These are phyloP conservation scores for Ustilago tritici DNA, from an alignment of 1,284 basidiomycete genomes.

Conservation along the genomic window DNA sequence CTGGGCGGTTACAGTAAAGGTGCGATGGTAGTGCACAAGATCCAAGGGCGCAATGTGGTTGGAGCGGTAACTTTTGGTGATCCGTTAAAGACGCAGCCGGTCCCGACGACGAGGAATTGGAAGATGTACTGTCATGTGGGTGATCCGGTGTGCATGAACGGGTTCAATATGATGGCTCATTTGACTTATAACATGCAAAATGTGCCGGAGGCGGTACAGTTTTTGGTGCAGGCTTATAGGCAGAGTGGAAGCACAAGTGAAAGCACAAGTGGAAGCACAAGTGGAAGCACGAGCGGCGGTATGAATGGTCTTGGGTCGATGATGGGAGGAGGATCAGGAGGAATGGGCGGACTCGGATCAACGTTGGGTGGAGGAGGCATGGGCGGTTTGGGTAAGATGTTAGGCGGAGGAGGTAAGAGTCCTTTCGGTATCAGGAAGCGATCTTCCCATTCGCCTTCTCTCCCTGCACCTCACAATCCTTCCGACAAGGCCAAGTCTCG, in stretches of 20 bases:
- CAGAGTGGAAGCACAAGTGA: slow-evolving; percentile 11
- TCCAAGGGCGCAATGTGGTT: slow-evolving; percentile 22
- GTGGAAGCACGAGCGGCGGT: slow-evolving; percentile 1
- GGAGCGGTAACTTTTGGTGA: slow-evolving; percentile 48
- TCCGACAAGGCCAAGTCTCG: neutral
- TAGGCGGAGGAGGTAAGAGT: neutral
- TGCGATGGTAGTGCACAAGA: slow-evolving; percentile 36
- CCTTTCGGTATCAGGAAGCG: slow-evolving; percentile 2
- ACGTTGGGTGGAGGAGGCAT: slow-evolving; percentile 9
- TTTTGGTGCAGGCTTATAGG: slow-evolving; percentile 29
- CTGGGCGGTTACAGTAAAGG: slow-evolving; percentile 38
- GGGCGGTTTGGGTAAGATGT: neutral
- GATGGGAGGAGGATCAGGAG: neutral
- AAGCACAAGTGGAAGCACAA: neutral
- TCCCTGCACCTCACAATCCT: neutral
- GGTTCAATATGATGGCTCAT: slow-evolving; percentile 38
- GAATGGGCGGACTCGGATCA: slow-evolving; percentile 3
- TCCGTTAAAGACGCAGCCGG: slow-evolving; percentile 21
- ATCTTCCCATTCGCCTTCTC: neutral
- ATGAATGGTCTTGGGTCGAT: neutral
- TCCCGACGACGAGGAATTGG: slow-evolving; percentile 19
- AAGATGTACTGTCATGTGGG: slow-evolving; percentile 31
- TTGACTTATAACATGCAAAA: slow-evolving; percentile 20
- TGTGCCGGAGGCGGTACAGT: slow-evolving; percentile 15
- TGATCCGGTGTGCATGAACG: slow-evolving; percentile 39